Base-by-base conservation (phyloP, 305 asterid genomes). In the Caryopteris hybrid region DNA sequence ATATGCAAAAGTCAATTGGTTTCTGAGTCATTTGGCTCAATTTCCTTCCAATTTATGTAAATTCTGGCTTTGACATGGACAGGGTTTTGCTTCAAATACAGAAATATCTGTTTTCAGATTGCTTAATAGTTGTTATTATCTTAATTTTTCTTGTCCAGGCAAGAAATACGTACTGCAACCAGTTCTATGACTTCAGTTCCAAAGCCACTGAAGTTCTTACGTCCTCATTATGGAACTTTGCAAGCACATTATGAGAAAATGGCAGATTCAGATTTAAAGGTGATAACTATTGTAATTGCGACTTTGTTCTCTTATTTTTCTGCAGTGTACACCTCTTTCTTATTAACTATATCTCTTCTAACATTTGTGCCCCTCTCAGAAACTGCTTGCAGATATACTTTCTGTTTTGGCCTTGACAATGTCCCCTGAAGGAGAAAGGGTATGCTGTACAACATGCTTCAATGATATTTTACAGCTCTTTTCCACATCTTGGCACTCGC, bases 371-470 rank as follows among this genome's bases (percentile, higher is more conserved):
- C 67, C 48, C 46, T 43, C 74, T 74, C 85, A 92, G 99, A 92
- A 79, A 80, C 66, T 92, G 66, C 81, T 95, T 39, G 97, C 99
- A 4, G 99, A 95, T 77, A 88, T 95, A 72, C 98, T 91, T 36
- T 95, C 99, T 39, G 97, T 95, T 73, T 76, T 95, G 91, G 99
- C 99, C 39, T 78, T 92, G 89, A 95, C 99, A 46, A 95, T 95
- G 99, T 95, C 99, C 33, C 96, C 97, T 39, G 98, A 95, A 82
- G 99, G 98, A 74, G 95, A 92, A 83, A 79, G 97, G 91, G 99
- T 95, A 86, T 8, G 77, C 61, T 56, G 6, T 61, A 41, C 64
- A 42, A 46, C 76, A 39, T 14, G 50, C 27, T 38, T 54, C 47
- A 47, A 48, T 34, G 50, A 62, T 67, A 25, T 11, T 55, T 61